phyloP scores from a whole-genome alignment of 2,329 filamentous ascomycete species.

The Didymellaceae sp. region DNA sequence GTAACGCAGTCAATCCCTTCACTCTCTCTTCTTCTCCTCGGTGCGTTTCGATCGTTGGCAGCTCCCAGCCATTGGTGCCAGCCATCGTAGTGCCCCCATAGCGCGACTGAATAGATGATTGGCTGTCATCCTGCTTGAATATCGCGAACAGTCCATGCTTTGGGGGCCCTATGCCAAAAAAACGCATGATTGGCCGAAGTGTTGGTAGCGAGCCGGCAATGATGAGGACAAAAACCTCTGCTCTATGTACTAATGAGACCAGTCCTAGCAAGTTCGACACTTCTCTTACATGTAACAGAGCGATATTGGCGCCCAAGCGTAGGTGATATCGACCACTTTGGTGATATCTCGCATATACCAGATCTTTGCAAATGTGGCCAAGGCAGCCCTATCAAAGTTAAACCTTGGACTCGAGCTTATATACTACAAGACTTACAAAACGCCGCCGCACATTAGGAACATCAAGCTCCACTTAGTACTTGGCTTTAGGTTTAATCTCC shows the following conservation, averaged over 20 bases:
- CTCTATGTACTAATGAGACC: not conserved
- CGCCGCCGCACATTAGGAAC: not conserved
- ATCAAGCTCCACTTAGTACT: slow-evolving; percentile 1
- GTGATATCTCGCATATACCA: not conserved
- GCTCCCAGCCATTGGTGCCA: not conserved
- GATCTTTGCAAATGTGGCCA: not conserved
- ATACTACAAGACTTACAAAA: not conserved
- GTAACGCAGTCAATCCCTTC: not conserved
- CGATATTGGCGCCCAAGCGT: not conserved
- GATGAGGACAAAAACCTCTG: slow-evolving; percentile 22
- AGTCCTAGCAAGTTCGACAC: not conserved
- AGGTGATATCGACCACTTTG: not conserved
- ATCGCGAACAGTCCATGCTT: not conserved
- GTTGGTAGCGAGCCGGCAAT: slow-evolving; percentile 46
- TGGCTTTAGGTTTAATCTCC: not conserved
- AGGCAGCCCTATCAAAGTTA: not conserved
- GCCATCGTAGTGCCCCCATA: not conserved
- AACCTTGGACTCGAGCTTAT: too few relatives aligned
- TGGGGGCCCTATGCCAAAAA: not conserved
- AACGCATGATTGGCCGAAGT: slow-evolving; percentile 26
- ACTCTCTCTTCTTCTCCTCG: not conserved
- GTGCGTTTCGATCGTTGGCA: not conserved
- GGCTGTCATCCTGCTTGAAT: not conserved
- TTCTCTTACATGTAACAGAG: not conserved
- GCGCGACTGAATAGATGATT: not conserved